Base-by-base conservation (phyloP, 805 yeast genomes). In the Candida insectalens region DNA sequence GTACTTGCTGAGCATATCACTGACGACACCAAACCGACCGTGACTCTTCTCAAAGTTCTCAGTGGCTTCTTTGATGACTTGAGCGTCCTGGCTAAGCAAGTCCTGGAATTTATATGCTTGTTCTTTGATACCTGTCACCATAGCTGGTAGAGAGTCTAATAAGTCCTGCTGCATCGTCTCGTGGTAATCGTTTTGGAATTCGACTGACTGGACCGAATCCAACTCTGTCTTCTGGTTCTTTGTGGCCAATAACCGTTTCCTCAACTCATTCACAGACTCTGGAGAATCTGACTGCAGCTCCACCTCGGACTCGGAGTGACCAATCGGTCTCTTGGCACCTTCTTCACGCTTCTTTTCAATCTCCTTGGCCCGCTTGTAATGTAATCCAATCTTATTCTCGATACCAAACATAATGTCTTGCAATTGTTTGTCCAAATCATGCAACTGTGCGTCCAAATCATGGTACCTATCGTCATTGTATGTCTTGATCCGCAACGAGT, bases 101-200 rank as follows among this genome's bases (percentile, higher is more conserved):
- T 53, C 52, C 28, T 57, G 60, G 32, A 57, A 55, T 30, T 51
- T 56, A 8, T 45, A 28, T 1, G 61, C 61, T 32, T 57, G 56
- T 12, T 45, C 43, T 23, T 47, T 54, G 4, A 56, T 36, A 3
- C 55, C 44, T 1, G 46, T 25, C 1, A 57, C 59, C 51, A 57
- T 50, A 1, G 48, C 41, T 2, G 60, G 55, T 7, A 57, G 39
- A 3, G 56, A 43, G n/a, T 50, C 53, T 4, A 57, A 36, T 12
- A 55, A 35, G 10, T 55, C 60, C 26, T 53, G 44, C 35, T 57
- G 62, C 27, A 57, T 38, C 2, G 49, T 40, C 28, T 57, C 61
- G 36, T 55, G 59, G 27, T 54, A 46, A 15, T 40, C 37, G 28
- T 55, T 57, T 23, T 52, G 50, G 9, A 37, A 32, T 26, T 53